These are phyloP conservation scores for Pseudocercospora fijiensis DNA, from an alignment of 2,329 filamentous ascomycete species.

Conservation along the genomic window DNA sequence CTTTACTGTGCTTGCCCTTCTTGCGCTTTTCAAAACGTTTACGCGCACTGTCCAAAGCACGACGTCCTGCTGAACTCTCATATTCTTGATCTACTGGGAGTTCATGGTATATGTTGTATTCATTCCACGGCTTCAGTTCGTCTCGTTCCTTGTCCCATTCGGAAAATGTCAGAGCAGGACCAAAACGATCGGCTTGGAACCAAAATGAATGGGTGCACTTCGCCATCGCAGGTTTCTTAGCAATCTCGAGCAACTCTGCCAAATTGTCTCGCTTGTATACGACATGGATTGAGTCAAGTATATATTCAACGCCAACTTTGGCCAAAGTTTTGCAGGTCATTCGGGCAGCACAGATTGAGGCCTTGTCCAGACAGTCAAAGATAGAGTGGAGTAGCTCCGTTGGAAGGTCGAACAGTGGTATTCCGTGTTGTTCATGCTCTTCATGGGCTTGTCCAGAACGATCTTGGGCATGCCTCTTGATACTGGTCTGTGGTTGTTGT, in stretches of 20 bases:
- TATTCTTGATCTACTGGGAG: background rate
- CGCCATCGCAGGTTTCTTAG: background rate
- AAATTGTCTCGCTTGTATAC: background rate
- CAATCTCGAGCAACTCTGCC: background rate
- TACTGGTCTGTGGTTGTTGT: background rate
- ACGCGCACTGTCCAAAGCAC: background rate
- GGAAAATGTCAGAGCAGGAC: background rate
- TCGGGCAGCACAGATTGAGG: background rate
- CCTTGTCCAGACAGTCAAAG: background rate
- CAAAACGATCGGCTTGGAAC: background rate
- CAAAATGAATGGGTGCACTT: background rate
- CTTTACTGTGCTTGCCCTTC: slow-evolving; percentile 1
- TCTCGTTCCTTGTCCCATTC: background rate
- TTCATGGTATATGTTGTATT: background rate
- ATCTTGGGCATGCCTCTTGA: background rate
- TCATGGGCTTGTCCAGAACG: background rate
- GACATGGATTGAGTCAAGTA: background rate
- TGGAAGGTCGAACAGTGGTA: background rate
- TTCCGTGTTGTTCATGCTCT: background rate
- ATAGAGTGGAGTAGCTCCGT: slow-evolving; percentile 1
- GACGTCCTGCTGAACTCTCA: background rate
- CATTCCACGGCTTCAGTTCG: background rate
- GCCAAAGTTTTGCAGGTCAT: background rate
- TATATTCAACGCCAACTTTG: background rate
- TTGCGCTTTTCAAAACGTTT: background rate